Conservation (phyloP, 2,329 filamentous ascomycete genomes). For the Clonostachys solani region DNA sequence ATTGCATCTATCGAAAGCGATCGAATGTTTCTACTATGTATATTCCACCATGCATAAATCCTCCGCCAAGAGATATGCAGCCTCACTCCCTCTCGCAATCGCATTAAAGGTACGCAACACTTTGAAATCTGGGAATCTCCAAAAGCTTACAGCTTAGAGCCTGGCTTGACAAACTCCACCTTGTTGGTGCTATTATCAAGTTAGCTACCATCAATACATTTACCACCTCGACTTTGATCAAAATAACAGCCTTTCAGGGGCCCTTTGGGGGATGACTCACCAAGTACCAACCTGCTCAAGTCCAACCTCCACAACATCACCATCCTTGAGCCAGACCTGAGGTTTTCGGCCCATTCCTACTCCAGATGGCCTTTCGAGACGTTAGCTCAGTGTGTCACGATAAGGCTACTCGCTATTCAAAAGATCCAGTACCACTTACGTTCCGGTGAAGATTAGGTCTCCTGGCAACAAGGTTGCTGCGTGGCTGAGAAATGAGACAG, state of each 20-base stretch:
- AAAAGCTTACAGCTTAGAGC: slow-evolving; percentile 18
- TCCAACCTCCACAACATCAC: slow-evolving; percentile 65
- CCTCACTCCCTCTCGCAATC: too few species aligned
- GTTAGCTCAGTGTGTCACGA: background rate
- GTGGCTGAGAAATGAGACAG: slow-evolving; percentile 54
- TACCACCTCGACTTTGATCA: background rate
- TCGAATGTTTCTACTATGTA: too few species aligned
- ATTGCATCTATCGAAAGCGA: too few species aligned
- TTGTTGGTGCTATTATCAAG: slow-evolving; percentile 16
- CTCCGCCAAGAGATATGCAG: too few species aligned
- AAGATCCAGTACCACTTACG: slow-evolving; percentile 28
- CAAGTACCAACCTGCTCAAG: slow-evolving; percentile 63
- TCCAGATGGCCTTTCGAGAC: slow-evolving; percentile 50
- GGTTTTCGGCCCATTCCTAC: slow-evolving; percentile 68
- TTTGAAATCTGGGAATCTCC: too few species aligned
- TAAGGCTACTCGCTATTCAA: background rate
- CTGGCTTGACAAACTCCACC: slow-evolving; percentile 19
- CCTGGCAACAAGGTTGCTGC: slow-evolving; percentile 61
- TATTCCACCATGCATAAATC: too few species aligned
- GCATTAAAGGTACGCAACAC: too few species aligned
- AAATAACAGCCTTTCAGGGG: background rate
- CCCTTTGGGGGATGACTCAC: slow-evolving; percentile 10
- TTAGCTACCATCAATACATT: background rate
- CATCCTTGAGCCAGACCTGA: slow-evolving; percentile 64
- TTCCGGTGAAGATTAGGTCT: slow-evolving; percentile 64